These are phyloP conservation scores for Phytophthora agathidicida DNA, from an alignment of 352 stramenopile species.

Conservation along the genomic window DNA sequence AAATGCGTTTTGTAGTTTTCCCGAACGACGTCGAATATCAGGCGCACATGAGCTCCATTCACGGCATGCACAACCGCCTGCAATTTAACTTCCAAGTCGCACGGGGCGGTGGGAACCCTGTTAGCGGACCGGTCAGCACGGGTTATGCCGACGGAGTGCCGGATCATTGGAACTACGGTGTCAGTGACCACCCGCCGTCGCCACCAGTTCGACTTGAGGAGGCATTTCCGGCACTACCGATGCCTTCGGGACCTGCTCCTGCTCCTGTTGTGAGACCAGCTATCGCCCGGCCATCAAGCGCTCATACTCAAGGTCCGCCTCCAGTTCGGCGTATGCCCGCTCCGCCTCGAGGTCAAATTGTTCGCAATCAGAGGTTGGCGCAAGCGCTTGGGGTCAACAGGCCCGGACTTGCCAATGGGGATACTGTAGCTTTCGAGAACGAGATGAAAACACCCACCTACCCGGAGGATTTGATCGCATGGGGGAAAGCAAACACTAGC, in stretches of 20 bases:
- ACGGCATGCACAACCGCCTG: constrained; percentile 75
- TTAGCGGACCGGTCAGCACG: constrained; percentile 36
- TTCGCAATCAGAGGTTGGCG: constrained; percentile 73
- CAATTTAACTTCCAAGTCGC: constrained; percentile 81
- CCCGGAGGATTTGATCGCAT: constrained; percentile 62
- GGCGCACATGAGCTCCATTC: constrained; percentile 80
- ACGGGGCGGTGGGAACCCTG: constrained; percentile 56
- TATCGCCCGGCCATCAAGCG: constrained; percentile 38
- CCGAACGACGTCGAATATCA: constrained; percentile 88
- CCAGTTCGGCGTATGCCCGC: constrained; percentile 25
- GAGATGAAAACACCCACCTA: constrained; percentile 81
- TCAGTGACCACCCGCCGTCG: constrained; percentile 29
- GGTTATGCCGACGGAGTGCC: constrained; percentile 46
- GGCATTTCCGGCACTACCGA: constrained; percentile 72
- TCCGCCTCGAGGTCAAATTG: constrained; percentile 53
- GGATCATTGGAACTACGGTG: constrained; percentile 68
- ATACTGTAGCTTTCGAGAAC: constrained; percentile 65
- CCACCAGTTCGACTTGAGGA: constrained; percentile 44
- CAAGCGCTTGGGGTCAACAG: constrained; percentile 63
- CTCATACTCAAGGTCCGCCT: constrained; percentile 19
- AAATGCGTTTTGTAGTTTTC: constrained; percentile 89
- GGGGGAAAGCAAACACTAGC: constrained; percentile 73
- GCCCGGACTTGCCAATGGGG: constrained; percentile 40
- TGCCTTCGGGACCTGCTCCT: constrained; percentile 40
- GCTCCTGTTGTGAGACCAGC: constrained; percentile 48